Base-by-base conservation (phyloP, 2,329 filamentous ascomycete genomes). In the Aspergillus sp. region DNA sequence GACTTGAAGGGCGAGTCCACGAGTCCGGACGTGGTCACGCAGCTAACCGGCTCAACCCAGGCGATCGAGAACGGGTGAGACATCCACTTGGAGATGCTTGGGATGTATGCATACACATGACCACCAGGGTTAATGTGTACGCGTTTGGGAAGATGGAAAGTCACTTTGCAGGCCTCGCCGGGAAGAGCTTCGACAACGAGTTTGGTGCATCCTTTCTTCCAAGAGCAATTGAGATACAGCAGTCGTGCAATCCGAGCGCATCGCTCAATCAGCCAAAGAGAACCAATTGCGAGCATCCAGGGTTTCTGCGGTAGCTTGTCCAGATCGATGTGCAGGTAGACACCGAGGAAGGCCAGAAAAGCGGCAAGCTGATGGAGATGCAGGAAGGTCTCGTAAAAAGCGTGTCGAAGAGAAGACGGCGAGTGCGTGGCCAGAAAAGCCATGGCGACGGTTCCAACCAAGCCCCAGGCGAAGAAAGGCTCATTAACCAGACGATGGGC, bases 51-150 rank as follows among this genome's bases (percentile, higher is more conserved):
- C 52, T 80, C 77, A 7, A 74, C 73, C 79, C 79, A 81, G 14
- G 79, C 79, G 11, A 80, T 75, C 11, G 78, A 81, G 63, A 81
- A 81, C 2, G 79, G 79, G 63, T 81, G 79, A 0, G 78, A 81
- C 77, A 80, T 80, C 79, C 79, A 81, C 59, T 70, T 67, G 5
- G 78, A 74, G 51, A 81, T 66, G 52, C 68, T 72, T 2, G 85
- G 85, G 57, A 87, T 79, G 73, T 87, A 87, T 58, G 82, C 80
- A 71, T 85, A 86, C 10, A 86, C 84, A 69, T 87, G 84, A 68
- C 81, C 82, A 54, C 85, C 85, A 5, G 85, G 83, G 36, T 75
- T 72, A 64, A 85, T 80, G 16, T 74, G 75, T 71, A 84, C 82
- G 39, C 80, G 79, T 59, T 83, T 80, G 14, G 82, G 81, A 51